Conservation (phyloP, 495 filamentous ascomycete genomes). For the Penicillium chermesinum region DNA sequence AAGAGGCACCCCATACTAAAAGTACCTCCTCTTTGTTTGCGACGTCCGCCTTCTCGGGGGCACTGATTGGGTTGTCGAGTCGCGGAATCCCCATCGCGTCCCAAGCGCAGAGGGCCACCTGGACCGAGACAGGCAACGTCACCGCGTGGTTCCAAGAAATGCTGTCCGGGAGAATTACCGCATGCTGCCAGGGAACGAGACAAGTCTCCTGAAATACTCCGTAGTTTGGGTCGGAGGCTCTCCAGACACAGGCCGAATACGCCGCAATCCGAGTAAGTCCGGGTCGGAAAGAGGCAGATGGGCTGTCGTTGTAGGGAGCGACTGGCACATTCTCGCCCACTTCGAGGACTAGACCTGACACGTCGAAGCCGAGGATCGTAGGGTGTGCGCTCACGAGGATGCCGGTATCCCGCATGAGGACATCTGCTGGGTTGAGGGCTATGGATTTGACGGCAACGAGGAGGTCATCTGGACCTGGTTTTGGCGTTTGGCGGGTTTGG, state of each 20-base stretch:
- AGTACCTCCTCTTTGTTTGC: conserved; percentile 25
- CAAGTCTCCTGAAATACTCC: conserved; percentile 42
- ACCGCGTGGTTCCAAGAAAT: conserved; percentile 42
- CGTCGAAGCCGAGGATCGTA: conserved; percentile 43
- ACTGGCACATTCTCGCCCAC: conserved; percentile 36
- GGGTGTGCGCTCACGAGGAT: conserved; percentile 39
- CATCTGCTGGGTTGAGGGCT: conserved; percentile 47
- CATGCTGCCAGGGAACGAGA: conserved; percentile 37
- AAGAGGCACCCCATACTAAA: conserved; percentile 46
- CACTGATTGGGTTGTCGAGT: conserved; percentile 3
- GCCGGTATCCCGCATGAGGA: conserved; percentile 31
- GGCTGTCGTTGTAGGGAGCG: conserved; percentile 11
- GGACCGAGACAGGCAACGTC: conserved; percentile 39
- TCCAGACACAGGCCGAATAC: conserved; percentile 36
- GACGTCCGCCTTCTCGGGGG: background rate
- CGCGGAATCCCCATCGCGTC: conserved; percentile 27
- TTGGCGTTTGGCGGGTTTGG: conserved; percentile 32
- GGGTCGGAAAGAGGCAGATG: conserved; percentile 18
- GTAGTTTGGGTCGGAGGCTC: conserved; percentile 34
- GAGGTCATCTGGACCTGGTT: conserved; percentile 43
- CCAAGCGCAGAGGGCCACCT: conserved; percentile 28
- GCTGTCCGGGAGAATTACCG: conserved; percentile 31
- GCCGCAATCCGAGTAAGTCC: conserved; percentile 41
- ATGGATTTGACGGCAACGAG: conserved; percentile 45
- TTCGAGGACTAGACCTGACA: conserved; percentile 40